Evolutionary conservation across 148 eudicot species (phyloP), one percentile per base, ranked within the genome.

Genomic region (Gaultheria prostrata): DNA sequence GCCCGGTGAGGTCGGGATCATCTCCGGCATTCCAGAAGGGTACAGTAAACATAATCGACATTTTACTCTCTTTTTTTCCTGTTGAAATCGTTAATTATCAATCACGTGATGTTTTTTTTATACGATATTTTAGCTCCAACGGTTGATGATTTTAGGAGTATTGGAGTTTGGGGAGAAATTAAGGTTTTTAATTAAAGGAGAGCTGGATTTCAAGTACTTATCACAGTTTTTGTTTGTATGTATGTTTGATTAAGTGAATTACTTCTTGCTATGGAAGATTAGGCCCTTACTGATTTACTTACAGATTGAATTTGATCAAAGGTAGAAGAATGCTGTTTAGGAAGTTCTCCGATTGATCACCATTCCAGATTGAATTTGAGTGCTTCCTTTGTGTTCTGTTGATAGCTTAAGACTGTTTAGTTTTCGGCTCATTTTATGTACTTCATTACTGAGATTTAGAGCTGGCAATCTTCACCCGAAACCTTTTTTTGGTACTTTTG

Each of bases 1-100:
- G 17, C 87, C 91, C 59, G 94, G 96, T 8, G 96, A 93, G 88
- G 86, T 94, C 88, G 98, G 96, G 4, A 56, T 77, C 10, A 93
- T 94, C 65, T 93, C 96, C 14, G 98, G 98, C 9, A 93, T 94
- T 24, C 96, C 98, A 61, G 86, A 93, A 28, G 88, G 85, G 98
- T 94, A 87, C 46, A n/a, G n/a, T n/a, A n/a, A n/a, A n/a, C n/a
- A n/a, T n/a, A n/a, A n/a, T n/a, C n/a, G n/a, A n/a, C n/a, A n/a
- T n/a, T n/a, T n/a, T n/a, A n/a, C n/a, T n/a, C n/a, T n/a, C n/a
- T n/a, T n/a, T n/a, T n/a, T n/a, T n/a, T n/a, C n/a, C n/a, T n/a
- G n/a, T n/a, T 21, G 20, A 20, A 17, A 43, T 45, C 49, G 4
- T 4, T 26, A 20, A 74, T 39, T 50, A 43, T 4, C 28, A 45